These are phyloP conservation scores for Turritis glabra DNA, from an alignment of 345 rosid genomes.

Conservation along the genomic window DNA sequence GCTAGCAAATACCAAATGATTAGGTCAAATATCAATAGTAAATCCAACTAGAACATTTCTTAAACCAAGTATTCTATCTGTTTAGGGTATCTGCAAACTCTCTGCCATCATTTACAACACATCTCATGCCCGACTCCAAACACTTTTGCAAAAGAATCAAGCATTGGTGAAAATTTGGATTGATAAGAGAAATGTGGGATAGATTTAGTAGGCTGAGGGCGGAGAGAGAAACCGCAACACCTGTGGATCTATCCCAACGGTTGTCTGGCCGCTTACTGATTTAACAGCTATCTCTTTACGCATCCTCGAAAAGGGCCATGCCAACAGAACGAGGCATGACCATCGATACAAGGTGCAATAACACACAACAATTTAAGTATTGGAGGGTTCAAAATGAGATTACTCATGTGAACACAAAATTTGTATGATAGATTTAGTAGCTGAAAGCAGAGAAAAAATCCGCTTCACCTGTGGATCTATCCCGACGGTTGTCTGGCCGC, in stretches of 20 bases:
- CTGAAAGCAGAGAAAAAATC: slow-evolving; percentile 20
- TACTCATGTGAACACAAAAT: background rate
- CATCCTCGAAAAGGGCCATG: slow-evolving; percentile 23
- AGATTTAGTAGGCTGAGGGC: slow-evolving; percentile 37
- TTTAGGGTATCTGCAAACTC: background rate
- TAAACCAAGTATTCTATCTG: background rate
- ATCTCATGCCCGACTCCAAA: background rate
- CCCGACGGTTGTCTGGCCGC: slow-evolving; percentile 43
- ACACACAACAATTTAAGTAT: background rate
- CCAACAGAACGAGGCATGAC: slow-evolving; percentile 23
- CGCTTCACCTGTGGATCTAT: slow-evolving; percentile 37
- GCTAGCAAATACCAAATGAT: background rate
- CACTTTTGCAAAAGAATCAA: background rate
- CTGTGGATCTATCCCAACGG: slow-evolving; percentile 40
- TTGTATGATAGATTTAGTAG: slow-evolving; percentile 38
- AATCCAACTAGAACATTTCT: too few relatives aligned
- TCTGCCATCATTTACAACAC: background rate
- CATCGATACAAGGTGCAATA: slow-evolving; percentile 15
- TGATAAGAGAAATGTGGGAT: background rate
- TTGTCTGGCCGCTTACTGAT: slow-evolving; percentile 42
- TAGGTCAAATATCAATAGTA: background rate
- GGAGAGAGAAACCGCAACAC: background rate
- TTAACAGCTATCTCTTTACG: slow-evolving; percentile 13
- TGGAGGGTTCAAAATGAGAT: background rate
- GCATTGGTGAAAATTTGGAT: background rate